Conservation (phyloP, 2,329 filamentous ascomycete genomes). For the Pseudocercospora pini-densiflorae region DNA sequence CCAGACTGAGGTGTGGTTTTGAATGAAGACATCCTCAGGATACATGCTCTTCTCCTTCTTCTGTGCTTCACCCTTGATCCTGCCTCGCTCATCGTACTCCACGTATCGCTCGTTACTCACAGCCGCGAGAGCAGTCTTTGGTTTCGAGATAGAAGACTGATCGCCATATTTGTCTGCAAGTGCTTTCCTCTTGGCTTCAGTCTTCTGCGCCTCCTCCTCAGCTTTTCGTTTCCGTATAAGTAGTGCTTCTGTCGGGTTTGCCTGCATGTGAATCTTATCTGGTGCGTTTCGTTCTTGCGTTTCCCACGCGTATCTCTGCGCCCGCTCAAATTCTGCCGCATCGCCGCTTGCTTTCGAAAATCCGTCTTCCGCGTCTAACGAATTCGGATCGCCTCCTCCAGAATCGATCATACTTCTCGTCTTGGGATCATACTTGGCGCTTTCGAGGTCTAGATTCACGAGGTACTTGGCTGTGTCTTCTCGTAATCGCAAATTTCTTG, state of each 20-base stretch:
- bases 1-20: constrained; percentile 93
- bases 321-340: constrained; percentile 87
- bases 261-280: constrained; percentile 86
- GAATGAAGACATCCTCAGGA: constrained; percentile 80
- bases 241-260: constrained; percentile 93
- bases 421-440: constrained; percentile 97
- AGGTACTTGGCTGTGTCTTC: constrained; percentile 98
- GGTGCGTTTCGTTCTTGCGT: constrained; percentile 81
- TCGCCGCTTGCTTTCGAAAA: constrained; percentile 89
- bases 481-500: constrained; percentile 85
- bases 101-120: constrained; percentile 85
- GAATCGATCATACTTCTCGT: constrained; percentile 74
- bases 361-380: constrained; percentile 88
- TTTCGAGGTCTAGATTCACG: constrained; percentile 91
- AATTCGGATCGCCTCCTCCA: constrained; percentile 81
- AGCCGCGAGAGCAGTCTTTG: constrained; percentile 53
- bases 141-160: constrained; percentile 64
- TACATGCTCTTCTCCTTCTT: constrained; percentile 86
- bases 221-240: constrained; percentile 79
- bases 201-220: constrained; percentile 72
- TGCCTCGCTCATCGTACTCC: constrained; percentile 90
- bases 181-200: constrained; percentile 68
- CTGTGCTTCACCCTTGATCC: constrained; percentile 85
- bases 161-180: constrained; percentile 83
- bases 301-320: constrained; percentile 93